Evolutionary conservation across 2,329 filamentous ascomycete species (phyloP).

Genomic region (Cylindrodendrum hubeiense): DNA sequence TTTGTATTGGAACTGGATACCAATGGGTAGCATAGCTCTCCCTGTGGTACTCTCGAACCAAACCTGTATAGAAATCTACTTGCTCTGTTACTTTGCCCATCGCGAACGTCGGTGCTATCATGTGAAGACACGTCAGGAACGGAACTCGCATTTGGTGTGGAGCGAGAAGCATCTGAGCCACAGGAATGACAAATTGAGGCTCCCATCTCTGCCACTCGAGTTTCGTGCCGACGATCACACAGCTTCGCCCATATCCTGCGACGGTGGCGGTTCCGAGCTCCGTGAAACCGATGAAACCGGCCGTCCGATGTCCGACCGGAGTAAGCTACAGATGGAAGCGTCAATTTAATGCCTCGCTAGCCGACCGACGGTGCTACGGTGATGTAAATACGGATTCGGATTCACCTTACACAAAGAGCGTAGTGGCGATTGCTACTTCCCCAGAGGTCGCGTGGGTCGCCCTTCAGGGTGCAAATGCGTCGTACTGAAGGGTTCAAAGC

Average conservation of each 20-base stretch:
- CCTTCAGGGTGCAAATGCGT: too few species aligned
- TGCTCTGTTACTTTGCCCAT: neutral
- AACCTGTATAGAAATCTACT: conserved; percentile 11
- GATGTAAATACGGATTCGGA: neutral
- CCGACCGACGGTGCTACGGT: too few species aligned
- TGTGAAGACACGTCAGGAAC: neutral
- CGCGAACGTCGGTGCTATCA: neutral
- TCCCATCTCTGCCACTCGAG: neutral
- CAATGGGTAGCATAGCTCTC: neutral
- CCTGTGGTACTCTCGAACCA: neutral
- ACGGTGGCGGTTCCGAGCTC: neutral
- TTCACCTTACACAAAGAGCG: too few species aligned
- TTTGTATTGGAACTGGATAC: neutral
- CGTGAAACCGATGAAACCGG: conserved; percentile 24
- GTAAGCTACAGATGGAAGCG: neutral
- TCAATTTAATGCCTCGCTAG: neutral
- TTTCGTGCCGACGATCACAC: conserved; percentile 5
- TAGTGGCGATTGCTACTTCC: neutral
- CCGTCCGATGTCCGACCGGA: neutral
- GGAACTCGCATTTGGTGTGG: neutral
- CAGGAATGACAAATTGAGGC: neutral
- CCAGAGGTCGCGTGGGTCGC: too few species aligned
- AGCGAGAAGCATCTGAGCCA: neutral
- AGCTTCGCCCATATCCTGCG: neutral
- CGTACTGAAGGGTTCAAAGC: too few species aligned